Evolutionary conservation across 2,329 filamentous ascomycete genomes (phyloP).

Genomic region (Penicillium sp.): DNA sequence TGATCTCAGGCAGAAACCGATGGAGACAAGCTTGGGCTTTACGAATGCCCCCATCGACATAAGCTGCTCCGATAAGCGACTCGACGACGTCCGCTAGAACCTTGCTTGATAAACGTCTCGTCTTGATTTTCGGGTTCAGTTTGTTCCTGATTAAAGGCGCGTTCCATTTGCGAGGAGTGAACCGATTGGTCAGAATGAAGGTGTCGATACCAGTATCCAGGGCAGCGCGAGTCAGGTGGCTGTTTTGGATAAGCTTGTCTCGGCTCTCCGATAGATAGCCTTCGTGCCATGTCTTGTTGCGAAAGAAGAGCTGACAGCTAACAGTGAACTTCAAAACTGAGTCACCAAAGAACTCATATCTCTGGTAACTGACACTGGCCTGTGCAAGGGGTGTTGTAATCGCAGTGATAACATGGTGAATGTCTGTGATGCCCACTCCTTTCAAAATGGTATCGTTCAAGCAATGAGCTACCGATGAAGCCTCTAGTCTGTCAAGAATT

Average conservation of each 20-base stretch:
- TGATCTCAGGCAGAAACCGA: constrained; percentile 63
- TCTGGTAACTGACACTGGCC: constrained; percentile 71
- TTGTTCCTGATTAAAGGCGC: constrained; percentile 59
- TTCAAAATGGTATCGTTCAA: constrained; percentile 59
- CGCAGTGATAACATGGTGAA: constrained; percentile 64
- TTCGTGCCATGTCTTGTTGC: constrained; percentile 70
- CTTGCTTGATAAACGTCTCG: constrained; percentile 67
- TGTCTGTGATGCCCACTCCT: constrained; percentile 55
- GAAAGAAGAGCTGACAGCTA: constrained; percentile 63
- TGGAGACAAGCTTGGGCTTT: constrained; percentile 66
- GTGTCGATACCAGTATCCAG: constrained; percentile 65
- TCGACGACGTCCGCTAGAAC: constrained; percentile 86
- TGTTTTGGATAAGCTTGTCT: constrained; percentile 72
- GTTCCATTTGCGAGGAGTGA: constrained; percentile 72
- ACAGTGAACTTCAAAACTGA: constrained; percentile 75
- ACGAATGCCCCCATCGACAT: constrained; percentile 65
- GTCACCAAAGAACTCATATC: constrained; percentile 86
- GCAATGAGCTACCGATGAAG: constrained; percentile 62
- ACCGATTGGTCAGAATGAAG: constrained; percentile 69
- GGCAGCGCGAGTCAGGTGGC: constrained; percentile 67
- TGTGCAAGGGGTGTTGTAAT: constrained; percentile 66
- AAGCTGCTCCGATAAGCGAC: constrained; percentile 76
- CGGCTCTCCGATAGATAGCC: constrained; percentile 71
- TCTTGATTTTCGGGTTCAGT: constrained; percentile 10
- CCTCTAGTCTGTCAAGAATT: constrained; percentile 69